Evolutionary conservation across 1,139 yeast genomes (phyloP), one percentile per base, ranked within the genome.

Genomic region (Pichia sp.): DNA sequence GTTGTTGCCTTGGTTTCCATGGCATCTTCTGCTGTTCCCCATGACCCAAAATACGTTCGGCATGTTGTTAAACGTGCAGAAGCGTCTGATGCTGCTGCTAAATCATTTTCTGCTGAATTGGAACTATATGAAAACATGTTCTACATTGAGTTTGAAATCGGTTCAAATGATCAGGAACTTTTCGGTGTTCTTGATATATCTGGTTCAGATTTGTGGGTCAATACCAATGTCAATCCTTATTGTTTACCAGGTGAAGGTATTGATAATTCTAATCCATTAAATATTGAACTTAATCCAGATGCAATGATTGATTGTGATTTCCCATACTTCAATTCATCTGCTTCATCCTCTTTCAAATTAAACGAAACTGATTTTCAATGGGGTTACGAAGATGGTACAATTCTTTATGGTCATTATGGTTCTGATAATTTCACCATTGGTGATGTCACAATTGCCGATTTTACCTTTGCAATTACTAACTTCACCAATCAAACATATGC

Each of bases 391-490:
- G 91, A 84, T 62, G 66, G 66, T 10, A 70, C 84, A 38, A 69
- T 62, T 57, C 86, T 87, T 11, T 50, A 58, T 8, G 93, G 91
- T 39, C 62, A 68, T 53, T 83, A 83, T 81, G 87, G 82, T 46
- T 66, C 67, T 49, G 91, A 84, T 60, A 62, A 64, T 46, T 66
- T 81, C 43, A 58, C 60, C 6, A 60, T 81, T 48, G 71, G 73
- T 46, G 70, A 67, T 33, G 67, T 70, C 5, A 63, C 66, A 38
- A 71, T 83, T 14, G 56, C 67, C 0, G 62, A 69, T 53, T 70
- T 78, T 56, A 72, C 77, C 16, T 74, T 81, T 58, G 87, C 83
- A 2, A 73, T 80, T 25, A 83, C 81, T 27, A 72, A 73, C 56
- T 61, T 62, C 36, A 66, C 81, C n/a, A 73, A 73, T 58, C 71